A percentile compares a stretch with the other conserved stretches of the same genome.
Evolutionary conservation across 768 basidiomycete species (phyloP).

Genomic region (Dioszegia crocea): DNA sequence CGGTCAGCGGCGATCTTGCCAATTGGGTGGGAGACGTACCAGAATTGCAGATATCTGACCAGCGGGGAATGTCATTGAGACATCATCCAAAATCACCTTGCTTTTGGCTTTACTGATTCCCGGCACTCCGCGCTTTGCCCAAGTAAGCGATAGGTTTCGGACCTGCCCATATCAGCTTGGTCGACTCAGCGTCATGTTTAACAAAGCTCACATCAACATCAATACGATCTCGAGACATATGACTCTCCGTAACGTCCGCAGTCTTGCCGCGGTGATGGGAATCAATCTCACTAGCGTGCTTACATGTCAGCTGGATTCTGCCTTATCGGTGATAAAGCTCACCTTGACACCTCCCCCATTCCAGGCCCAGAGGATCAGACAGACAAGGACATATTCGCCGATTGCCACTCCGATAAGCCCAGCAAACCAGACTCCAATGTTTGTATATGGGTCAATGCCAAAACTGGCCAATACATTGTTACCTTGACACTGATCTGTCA

Average conservation of each 20-base stretch:
- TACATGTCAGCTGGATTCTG: not conserved
- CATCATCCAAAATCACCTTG: slow-evolving; percentile 49
- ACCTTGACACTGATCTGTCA: slow-evolving; percentile 46
- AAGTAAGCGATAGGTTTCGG: slow-evolving; percentile 24
- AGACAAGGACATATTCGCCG: slow-evolving; percentile 43
- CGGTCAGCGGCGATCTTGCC: not conserved
- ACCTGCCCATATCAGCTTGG: slow-evolving; percentile 11
- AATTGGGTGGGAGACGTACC: not conserved
- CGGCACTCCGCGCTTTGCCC: slow-evolving; percentile 20
- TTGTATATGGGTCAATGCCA: slow-evolving; percentile 34
- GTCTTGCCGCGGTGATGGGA: slow-evolving; percentile 33
- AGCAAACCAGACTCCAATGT: slow-evolving; percentile 38
- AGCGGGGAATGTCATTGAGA: slow-evolving; percentile 47
- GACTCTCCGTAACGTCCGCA: slow-evolving; percentile 36
- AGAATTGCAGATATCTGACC: slow-evolving; percentile 51
- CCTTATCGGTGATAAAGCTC: not conserved
- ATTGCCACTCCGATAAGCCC: slow-evolving; percentile 45
- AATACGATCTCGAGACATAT: slow-evolving; percentile 44
- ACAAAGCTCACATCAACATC: slow-evolving; percentile 43
- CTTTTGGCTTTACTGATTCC: slow-evolving; percentile 17
- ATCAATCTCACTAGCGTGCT: slow-evolving; percentile 46
- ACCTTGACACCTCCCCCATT: slow-evolving; percentile 38
- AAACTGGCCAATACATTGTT: slow-evolving; percentile 51
- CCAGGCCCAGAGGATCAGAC: slow-evolving; percentile 41
- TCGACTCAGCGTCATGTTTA: not conserved